These are phyloP conservation scores for Saccharum officinarum DNA, from an alignment of 176 grass and related monocot genomes.

Conservation along the genomic window DNA sequence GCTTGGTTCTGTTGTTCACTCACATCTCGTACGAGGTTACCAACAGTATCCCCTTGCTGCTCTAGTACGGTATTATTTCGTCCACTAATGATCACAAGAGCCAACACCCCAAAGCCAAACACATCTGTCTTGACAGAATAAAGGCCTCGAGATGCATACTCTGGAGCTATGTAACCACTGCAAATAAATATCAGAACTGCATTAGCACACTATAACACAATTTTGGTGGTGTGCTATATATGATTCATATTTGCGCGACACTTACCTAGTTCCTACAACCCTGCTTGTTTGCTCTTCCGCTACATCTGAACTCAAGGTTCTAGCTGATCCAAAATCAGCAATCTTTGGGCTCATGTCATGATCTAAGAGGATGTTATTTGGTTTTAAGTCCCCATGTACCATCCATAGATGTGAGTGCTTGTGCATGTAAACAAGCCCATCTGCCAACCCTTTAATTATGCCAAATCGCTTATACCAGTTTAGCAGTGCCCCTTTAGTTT, in stretches of 20 bases:
- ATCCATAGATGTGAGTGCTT: slow-evolving; percentile 22
- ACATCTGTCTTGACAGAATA: slow-evolving; percentile 44
- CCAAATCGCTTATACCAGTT: slow-evolving; percentile 28
- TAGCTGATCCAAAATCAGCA: slow-evolving; percentile 41
- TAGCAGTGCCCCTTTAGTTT: background rate
- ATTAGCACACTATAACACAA: background rate
- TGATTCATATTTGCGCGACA: background rate
- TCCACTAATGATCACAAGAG: slow-evolving; percentile 36
- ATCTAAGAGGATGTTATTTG: slow-evolving; percentile 38
- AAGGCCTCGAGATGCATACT: slow-evolving; percentile 35
- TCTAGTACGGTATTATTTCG: slow-evolving; percentile 15
- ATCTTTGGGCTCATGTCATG: slow-evolving; percentile 32
- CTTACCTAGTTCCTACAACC: slow-evolving; percentile 38
- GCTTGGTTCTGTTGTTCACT: background rate
- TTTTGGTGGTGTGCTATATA: background rate
- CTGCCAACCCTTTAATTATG: slow-evolving; percentile 26
- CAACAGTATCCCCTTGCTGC: background rate
- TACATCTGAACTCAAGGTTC: slow-evolving; percentile 27
- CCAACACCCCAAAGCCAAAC: slow-evolving; percentile 43
- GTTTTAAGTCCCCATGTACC: slow-evolving; percentile 36
- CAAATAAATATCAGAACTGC: background rate
- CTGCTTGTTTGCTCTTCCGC: slow-evolving; percentile 8
- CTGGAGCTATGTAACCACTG: slow-evolving; percentile 40
- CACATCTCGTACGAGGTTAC: slow-evolving; percentile 38
- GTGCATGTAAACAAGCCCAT: slow-evolving; percentile 48